Evolutionary conservation across 768 basidiomycete genomes (phyloP), one percentile per base, ranked within the genome.

Genomic region (Agrocybe praecox): DNA sequence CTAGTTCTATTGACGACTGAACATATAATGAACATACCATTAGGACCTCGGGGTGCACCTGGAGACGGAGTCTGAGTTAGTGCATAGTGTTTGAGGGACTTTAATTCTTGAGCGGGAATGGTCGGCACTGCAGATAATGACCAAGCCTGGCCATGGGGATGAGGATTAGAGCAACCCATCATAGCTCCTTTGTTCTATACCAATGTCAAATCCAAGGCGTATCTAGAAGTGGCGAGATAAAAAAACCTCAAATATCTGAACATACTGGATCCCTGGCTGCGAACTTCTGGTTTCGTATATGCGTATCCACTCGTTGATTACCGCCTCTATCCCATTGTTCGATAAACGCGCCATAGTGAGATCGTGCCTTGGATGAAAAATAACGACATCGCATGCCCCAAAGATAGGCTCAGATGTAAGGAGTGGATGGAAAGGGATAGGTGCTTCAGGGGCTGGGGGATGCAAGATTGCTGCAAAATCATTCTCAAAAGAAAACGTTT

Each of bases 111-210:
- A 2, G 86, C 77, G 1, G 91, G 87, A 22, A 90, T 69, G 1
- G 85, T 82, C 0, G 93, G 94, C 7, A 94, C 74, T 15, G 77
- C 77, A 2, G 89, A 90, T 4, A 88, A 71, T 2, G 92, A 89
- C 91, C 93, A 94, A 15, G 88, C 84, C 71, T 97, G 95, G 19
- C 94, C 92, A 69, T 96, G 95, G 0, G 95, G 94, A 69, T 96
- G 95, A 22, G 94, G 92, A 66, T 96, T 96, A 7, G 90, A 93
- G 67, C 93, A 96, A 11, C 95, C 95, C 95, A 96, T 96, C 78
- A 94, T 94, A 2, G 88, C 73, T 2, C 95, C 95, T 73, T 95
- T 96, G 71, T 94, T 95, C 88, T 94, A 62, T 48, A 49, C 23
- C n/a, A 42, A 47, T 26, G 42, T 61, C n/a, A 32, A 62, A 12